Percentiles rank a stretch among this genome's conserved stretches.
Evolutionary conservation across 805 yeast species (phyloP).

Genomic region (Wickerhamiella azyma): DNA sequence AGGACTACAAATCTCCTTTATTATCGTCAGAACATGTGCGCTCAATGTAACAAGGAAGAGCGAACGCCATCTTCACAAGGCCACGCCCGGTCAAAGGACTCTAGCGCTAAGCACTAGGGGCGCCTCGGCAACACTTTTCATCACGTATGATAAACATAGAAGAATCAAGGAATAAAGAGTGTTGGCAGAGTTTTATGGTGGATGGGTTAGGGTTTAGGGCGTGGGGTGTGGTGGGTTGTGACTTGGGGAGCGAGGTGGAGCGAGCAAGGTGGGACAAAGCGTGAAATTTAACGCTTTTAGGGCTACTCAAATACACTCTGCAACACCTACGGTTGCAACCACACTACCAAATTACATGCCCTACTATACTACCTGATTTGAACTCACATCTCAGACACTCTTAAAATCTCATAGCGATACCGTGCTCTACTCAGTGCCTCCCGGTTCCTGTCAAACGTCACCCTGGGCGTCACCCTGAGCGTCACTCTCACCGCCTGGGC

Average conservation of each 20-base stretch:
- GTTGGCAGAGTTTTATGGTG: neutral
- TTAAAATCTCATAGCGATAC: too few relatives aligned
- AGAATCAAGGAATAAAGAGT: constrained; percentile 12
- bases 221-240: neutral
- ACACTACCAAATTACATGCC: too few relatives aligned
- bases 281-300: too few relatives aligned
- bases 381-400: too few relatives aligned
- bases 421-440: too few relatives aligned
- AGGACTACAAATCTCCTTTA: too few relatives aligned
- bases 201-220: constrained; percentile 3
- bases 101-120: constrained; percentile 19
- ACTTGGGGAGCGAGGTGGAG: neutral
- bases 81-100: constrained; percentile 25
- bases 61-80: constrained; percentile 18
- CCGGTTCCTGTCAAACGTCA: too few relatives aligned
- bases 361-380: too few relatives aligned
- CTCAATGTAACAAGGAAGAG: constrained; percentile 21
- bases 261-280: neutral
- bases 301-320: too few relatives aligned
- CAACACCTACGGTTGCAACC: too few relatives aligned
- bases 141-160: constrained; percentile 20
- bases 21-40: constrained; percentile 2
- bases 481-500: too few relatives aligned
- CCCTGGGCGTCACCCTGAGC: too few relatives aligned
- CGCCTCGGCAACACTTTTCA: constrained; percentile 17